Conservation (phyloP, 257 asterid genomes). For the Rhazya stricta region DNA sequence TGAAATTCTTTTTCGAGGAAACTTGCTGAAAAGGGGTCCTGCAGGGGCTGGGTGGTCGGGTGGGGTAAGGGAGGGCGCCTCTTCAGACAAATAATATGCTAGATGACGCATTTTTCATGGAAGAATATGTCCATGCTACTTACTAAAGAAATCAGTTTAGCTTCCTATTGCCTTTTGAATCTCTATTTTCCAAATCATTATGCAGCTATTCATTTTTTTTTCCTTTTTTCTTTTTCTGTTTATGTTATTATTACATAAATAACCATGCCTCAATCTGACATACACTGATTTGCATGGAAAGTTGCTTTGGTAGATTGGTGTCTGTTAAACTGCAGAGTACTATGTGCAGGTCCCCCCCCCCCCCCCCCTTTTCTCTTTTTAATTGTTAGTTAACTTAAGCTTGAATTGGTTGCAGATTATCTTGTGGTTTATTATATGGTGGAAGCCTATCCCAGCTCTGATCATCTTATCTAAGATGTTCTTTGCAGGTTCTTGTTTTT, state of each 20-base stretch:
- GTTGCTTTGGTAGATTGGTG: not conserved
- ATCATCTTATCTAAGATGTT: constrained; percentile 76
- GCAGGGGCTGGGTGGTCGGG: too few species aligned
- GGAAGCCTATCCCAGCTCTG: constrained; percentile 66
- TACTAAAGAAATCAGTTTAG: not conserved
- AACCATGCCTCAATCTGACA: not conserved
- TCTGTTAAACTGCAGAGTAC: not conserved
- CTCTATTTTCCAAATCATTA: not conserved
- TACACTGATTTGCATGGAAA: not conserved
- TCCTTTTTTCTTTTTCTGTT: not conserved
- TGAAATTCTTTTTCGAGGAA: not conserved
- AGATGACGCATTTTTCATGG: not conserved
- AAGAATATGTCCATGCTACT: not conserved
- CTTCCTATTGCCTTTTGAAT: not conserved
- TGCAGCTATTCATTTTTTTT: not conserved
- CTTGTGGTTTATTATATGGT: constrained; percentile 81
- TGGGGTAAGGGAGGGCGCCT: not conserved
- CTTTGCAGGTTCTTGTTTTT: constrained; percentile 70
- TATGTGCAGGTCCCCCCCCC: not conserved
- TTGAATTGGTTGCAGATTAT: constrained; percentile 48
- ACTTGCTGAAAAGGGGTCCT: not conserved
- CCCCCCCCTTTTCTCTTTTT: too few species aligned
- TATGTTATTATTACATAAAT: not conserved
- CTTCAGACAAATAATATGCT: not conserved
- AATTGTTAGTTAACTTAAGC: constrained; percentile 7